Conservation (phyloP, 352 stramenopile species). For the Globisporangium takayamanum region DNA sequence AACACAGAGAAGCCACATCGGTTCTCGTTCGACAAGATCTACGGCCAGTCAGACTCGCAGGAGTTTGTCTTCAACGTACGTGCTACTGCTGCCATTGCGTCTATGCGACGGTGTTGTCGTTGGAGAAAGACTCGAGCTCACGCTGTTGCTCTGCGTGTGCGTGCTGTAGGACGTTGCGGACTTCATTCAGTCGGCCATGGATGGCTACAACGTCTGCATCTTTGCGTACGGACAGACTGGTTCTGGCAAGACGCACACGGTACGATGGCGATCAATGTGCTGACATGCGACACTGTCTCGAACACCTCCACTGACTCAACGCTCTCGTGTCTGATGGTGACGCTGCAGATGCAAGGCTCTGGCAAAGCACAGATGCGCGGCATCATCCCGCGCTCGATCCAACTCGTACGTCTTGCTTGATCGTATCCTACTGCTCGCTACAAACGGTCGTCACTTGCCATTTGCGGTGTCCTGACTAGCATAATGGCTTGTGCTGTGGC, state of each 20-base stretch:
- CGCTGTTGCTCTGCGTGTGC: not conserved
- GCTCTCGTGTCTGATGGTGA: not conserved
- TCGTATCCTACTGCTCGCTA: not conserved
- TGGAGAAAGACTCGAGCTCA: not conserved
- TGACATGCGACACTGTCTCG: too few species aligned
- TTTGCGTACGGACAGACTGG: slow-evolving; percentile 98
- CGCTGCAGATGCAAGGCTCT: slow-evolving; percentile 93
- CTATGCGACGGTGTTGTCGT: slow-evolving; percentile 9
- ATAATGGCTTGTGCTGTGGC: not conserved
- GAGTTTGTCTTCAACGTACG: slow-evolving; percentile 89
- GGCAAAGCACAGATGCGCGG: slow-evolving; percentile 93
- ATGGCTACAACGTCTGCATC: slow-evolving; percentile 98
- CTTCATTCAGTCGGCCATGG: slow-evolving; percentile 90
- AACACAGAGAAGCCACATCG: slow-evolving; percentile 67
- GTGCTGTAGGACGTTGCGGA: slow-evolving; percentile 63
- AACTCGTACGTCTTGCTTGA: slow-evolving; percentile 35
- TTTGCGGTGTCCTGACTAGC: not conserved
- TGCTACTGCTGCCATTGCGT: not conserved
- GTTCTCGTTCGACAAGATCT: slow-evolving; percentile 99
- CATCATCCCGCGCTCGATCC: slow-evolving; percentile 97
- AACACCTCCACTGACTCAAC: too few species aligned
- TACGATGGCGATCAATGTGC: slow-evolving; percentile 5
- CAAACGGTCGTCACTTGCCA: not conserved
- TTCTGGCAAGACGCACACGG: slow-evolving; percentile 96
- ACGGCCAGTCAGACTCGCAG: slow-evolving; percentile 92